Conservation (phyloP, 2,329 filamentous ascomycete genomes). For the Cryphonectria parasitica region DNA sequence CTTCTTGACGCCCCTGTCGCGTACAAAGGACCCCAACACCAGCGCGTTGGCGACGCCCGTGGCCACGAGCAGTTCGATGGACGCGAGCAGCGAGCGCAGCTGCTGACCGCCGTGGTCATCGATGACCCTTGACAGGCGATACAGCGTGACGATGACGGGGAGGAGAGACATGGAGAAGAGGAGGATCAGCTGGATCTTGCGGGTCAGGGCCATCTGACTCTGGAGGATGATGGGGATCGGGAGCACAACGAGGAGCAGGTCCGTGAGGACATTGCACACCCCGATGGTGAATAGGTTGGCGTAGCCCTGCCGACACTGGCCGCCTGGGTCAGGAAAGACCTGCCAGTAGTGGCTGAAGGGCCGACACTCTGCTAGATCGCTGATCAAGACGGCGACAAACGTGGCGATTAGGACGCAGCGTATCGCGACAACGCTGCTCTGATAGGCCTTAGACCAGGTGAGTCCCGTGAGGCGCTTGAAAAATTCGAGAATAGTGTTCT, state of each 20-base stretch:
- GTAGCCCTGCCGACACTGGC: conserved; percentile 83
- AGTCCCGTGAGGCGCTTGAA: conserved; percentile 82
- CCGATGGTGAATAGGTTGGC: conserved; percentile 89
- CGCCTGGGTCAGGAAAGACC: conserved; percentile 82
- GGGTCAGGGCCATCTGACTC: conserved; percentile 74
- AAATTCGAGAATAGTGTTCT: conserved; percentile 89
- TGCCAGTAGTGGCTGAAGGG: conserved; percentile 79
- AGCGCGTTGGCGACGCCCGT: conserved; percentile 86
- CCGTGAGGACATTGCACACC: conserved; percentile 84
- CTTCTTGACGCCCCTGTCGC: conserved; percentile 90
- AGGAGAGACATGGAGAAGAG: conserved; percentile 85
- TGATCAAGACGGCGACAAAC: conserved; percentile 78
- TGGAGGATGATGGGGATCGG: conserved; percentile 86
- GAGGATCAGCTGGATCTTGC: conserved; percentile 77
- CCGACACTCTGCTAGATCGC: conserved; percentile 81
- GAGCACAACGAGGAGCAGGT: conserved; percentile 83
- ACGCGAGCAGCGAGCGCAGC: conserved; percentile 85
- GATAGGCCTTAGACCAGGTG: conserved; percentile 80
- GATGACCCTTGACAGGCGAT: conserved; percentile 81
- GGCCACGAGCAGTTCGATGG: conserved; percentile 86
- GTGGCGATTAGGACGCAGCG: conserved; percentile 77
- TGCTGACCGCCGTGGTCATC: conserved; percentile 74
- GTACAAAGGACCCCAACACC: conserved; percentile 88
- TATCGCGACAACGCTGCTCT: conserved; percentile 71
- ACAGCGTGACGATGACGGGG: conserved; percentile 78